Evolutionary conservation across 371 early-diverging fungal genomes (phyloP).

Genomic region (Caulochytrium protostelioides): DNA sequence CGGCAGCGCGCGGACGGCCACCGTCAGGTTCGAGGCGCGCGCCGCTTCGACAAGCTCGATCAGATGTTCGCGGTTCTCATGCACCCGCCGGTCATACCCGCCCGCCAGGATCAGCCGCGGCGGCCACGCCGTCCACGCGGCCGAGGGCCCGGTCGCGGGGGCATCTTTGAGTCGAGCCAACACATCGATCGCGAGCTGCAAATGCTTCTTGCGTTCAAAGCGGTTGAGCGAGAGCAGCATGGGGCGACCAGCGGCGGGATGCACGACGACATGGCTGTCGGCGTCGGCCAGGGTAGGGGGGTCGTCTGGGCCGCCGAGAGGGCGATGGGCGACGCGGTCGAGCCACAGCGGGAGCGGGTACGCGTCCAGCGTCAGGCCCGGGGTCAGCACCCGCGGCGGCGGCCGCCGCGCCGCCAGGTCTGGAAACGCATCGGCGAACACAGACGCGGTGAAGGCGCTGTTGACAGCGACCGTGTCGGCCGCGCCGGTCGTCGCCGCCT

Average conservation of each 20-base stretch:
- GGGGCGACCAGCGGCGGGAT: too few species aligned
- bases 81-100: constrained; percentile 65
- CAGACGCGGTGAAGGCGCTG: constrained; percentile 62
- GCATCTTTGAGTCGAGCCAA: constrained; percentile 44
- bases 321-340: constrained; percentile 29
- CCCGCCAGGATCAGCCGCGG: too few species aligned
- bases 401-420: too few species aligned
- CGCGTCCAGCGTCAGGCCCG: constrained; percentile 50
- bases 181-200: constrained; percentile 56
- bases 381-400: constrained; percentile 54
- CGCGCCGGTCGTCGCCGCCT: constrained; percentile 63
- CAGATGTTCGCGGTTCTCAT: constrained; percentile 68
- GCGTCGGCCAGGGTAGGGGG: too few species aligned
- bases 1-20: too few species aligned
- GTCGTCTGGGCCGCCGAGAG: too few species aligned
- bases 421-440: constrained; percentile 49
- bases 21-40: too few species aligned
- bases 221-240: constrained; percentile 64
- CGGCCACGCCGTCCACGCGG: too few species aligned
- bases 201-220: constrained; percentile 83
- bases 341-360: constrained; percentile 40
- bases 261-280: too few species aligned
- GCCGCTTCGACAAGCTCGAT: constrained; percentile 45
- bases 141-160: too few species aligned
- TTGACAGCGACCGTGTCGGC: constrained; percentile 78